Percentiles rank a stretch among this genome's conserved stretches.
Evolutionary conservation across 768 basidiomycete genomes (phyloP).

Genomic region (Kondoa malvinella): DNA sequence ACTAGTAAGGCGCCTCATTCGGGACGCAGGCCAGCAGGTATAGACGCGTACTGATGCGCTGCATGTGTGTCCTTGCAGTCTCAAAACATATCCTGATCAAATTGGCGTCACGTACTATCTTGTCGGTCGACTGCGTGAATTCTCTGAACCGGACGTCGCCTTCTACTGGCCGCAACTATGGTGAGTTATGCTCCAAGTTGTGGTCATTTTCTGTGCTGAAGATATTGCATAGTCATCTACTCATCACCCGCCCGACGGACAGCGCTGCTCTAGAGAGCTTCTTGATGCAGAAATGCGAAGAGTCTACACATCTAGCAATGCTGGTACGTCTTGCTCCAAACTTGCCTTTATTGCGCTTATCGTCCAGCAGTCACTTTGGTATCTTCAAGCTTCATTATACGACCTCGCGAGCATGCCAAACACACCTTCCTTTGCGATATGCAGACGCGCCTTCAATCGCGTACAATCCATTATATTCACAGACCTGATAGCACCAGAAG

Average conservation of each 20-base stretch:
- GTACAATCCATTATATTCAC: constrained; percentile 95
- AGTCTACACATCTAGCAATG: constrained; percentile 88
- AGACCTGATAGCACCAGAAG: constrained; percentile 45
- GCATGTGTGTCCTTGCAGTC: constrained; percentile 18
- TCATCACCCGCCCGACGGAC: constrained; percentile 77
- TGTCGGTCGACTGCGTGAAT: constrained; percentile 33
- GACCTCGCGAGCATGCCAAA: constrained; percentile 51
- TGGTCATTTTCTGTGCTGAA: background rate
- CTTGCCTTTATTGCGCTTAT: background rate
- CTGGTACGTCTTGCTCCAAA: constrained; percentile 44
- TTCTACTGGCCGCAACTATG: constrained; percentile 40
- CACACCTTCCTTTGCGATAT: constrained; percentile 68
- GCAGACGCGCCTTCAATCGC: constrained; percentile 72
- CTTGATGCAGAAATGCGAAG: constrained; percentile 69
- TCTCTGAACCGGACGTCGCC: constrained; percentile 36
- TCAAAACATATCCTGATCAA: constrained; percentile 36
- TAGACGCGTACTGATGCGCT: background rate
- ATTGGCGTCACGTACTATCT: constrained; percentile 38
- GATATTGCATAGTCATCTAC: constrained; percentile 54
- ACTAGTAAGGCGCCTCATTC: constrained; percentile 19
- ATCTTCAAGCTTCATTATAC: constrained; percentile 85
- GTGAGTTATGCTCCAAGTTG: constrained; percentile 25
- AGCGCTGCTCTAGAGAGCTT: constrained; percentile 88
- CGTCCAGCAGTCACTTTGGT: constrained; percentile 71
- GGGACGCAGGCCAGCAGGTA: background rate